A percentile compares a stretch with the other conserved stretches of the same genome.
These are phyloP conservation scores for Clarireedia homoeocarpa DNA, from an alignment of 2,329 filamentous ascomycete genomes.

Conservation along the genomic window DNA sequence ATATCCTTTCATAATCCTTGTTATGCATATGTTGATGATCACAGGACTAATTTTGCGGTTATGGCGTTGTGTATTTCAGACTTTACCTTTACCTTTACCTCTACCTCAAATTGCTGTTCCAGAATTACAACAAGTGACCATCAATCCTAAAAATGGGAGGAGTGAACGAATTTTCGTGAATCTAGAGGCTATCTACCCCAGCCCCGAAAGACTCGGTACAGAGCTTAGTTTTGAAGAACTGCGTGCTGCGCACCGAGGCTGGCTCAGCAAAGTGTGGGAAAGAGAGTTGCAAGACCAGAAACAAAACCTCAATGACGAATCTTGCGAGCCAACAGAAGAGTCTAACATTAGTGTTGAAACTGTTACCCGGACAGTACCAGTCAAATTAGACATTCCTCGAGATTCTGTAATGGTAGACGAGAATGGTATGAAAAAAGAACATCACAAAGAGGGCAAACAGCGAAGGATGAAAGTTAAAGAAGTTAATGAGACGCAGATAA, in stretches of 20 bases:
- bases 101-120: slow-evolving; percentile 43
- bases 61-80: slow-evolving; percentile 52
- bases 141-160: slow-evolving; percentile 72
- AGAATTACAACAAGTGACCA: slow-evolving; percentile 66
- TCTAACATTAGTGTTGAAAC: slow-evolving; percentile 15
- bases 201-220: slow-evolving; percentile 57
- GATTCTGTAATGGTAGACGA: slow-evolving; percentile 43
- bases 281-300: slow-evolving; percentile 15
- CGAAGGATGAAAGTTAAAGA: slow-evolving; percentile 78
- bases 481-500: slow-evolving; percentile 85
- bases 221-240: slow-evolving; percentile 92
- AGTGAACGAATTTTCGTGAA: slow-evolving; percentile 83
- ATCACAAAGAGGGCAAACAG: slow-evolving; percentile 39
- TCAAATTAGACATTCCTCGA: slow-evolving; percentile 24
- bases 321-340: slow-evolving; percentile 11
- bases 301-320: background rate
- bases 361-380: slow-evolving; percentile 7
- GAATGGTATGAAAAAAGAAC: slow-evolving; percentile 42
- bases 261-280: slow-evolving; percentile 52
- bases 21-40: slow-evolving; percentile 70
- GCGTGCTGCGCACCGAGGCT: slow-evolving; percentile 68
- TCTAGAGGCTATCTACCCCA: slow-evolving; percentile 77
- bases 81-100: slow-evolving; percentile 40
- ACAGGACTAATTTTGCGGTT: slow-evolving; percentile 82
- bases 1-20: slow-evolving; percentile 26